Conservation (phyloP, 495 filamentous ascomycete species). For the Penicillium paradoxum region DNA sequence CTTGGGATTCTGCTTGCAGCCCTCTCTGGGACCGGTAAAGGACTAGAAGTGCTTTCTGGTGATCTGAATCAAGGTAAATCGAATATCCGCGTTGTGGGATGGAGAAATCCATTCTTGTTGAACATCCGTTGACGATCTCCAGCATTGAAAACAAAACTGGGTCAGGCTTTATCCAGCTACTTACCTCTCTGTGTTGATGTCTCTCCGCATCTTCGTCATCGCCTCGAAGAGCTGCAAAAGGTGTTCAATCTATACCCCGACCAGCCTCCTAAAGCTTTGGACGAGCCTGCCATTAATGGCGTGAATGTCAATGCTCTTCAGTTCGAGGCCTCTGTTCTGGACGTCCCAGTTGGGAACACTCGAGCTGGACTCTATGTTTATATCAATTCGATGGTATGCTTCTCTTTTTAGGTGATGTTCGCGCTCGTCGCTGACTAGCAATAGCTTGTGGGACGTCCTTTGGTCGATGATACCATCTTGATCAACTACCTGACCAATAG, state of each 20-base stretch:
- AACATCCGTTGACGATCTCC: conserved; percentile 3
- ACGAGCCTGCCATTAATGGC: conserved; percentile 33
- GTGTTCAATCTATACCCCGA: conserved; percentile 41
- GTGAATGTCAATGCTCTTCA: conserved; percentile 46
- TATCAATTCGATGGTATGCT: conserved; percentile 68
- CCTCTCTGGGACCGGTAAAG: conserved; percentile 38
- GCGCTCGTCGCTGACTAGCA: conserved; percentile 26
- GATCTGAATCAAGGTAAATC: conserved; percentile 32
- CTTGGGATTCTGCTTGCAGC: conserved; percentile 41
- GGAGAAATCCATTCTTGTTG: neutral
- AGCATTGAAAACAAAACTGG: conserved; percentile 38
- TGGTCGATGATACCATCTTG: conserved; percentile 74
- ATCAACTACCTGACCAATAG: conserved; percentile 75
- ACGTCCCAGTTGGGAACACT: conserved; percentile 67
- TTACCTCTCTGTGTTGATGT: conserved; percentile 41
- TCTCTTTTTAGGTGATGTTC: neutral
- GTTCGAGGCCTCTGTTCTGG: conserved; percentile 53
- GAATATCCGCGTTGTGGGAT: neutral
- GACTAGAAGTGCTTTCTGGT: conserved; percentile 34
- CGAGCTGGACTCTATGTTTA: conserved; percentile 91
- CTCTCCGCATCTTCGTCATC: conserved; percentile 36
- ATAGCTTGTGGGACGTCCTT: conserved; percentile 73
- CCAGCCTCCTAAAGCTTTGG: conserved; percentile 32
- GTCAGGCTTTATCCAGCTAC: conserved; percentile 39
- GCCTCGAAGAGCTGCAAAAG: conserved; percentile 43